Evolutionary conservation across 176 grass and related monocot species (phyloP).

Genomic region (Puccinellia tenuiflora): DNA sequence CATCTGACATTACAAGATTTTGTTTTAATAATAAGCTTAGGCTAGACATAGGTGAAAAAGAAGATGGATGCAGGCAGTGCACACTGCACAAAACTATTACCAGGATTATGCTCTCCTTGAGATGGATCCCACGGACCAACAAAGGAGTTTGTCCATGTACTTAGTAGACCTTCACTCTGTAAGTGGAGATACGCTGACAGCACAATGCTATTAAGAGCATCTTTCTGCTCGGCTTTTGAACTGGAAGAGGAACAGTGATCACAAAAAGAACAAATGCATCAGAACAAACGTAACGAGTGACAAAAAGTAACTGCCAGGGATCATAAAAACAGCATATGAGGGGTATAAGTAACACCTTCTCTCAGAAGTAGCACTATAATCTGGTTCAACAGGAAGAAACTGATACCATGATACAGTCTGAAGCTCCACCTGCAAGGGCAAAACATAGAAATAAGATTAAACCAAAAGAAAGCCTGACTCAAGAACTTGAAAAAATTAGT

Average conservation of each 20-base stretch:
- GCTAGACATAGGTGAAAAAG: background rate
- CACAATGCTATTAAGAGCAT: constrained; percentile 67
- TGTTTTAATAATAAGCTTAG: constrained; percentile 16
- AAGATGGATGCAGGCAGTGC: background rate
- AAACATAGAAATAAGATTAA: constrained; percentile 11
- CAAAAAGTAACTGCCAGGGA: constrained; percentile 18
- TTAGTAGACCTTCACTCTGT: constrained; percentile 86
- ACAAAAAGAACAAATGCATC: constrained; percentile 31
- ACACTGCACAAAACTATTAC: constrained; percentile 36
- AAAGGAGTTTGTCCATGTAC: constrained; percentile 97
- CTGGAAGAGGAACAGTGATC: constrained; percentile 38
- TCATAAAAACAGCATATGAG: constrained; percentile 10
- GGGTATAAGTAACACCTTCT: constrained; percentile 46
- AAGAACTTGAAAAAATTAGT: background rate
- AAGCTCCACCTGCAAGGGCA: constrained; percentile 62
- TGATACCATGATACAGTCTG: constrained; percentile 97
- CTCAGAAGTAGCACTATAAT: constrained; percentile 53
- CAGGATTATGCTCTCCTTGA: constrained; percentile 95
- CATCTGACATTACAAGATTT: constrained; percentile 49
- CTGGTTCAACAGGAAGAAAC: constrained; percentile 77
- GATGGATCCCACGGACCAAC: constrained; percentile 99
- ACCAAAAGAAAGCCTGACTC: background rate
- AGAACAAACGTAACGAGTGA: constrained; percentile 28
- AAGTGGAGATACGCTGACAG: constrained; percentile 71
- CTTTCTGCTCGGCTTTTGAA: constrained; percentile 90